Evolutionary conservation across 129 eudicot genomes (phyloP).

Genomic region (Flaveria brownii): DNA sequence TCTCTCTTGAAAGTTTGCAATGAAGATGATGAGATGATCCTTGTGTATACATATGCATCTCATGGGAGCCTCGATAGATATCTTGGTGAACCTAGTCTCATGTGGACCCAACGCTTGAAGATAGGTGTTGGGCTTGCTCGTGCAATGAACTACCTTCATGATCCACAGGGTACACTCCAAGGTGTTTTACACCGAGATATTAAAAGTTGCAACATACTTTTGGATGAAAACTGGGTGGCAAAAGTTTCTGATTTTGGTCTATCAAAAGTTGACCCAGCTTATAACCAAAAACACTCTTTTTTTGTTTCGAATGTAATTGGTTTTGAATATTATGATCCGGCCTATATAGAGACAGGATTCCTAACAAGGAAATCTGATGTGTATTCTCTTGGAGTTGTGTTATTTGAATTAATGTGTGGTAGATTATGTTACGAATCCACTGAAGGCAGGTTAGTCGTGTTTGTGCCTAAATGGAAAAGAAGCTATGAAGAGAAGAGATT

Average conservation of each 20-base stretch:
- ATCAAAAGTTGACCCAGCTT: neutral
- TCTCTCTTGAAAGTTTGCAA: neutral
- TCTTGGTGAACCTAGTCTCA: neutral
- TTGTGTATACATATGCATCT: constrained; percentile 8
- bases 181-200: neutral
- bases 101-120: constrained; percentile 23
- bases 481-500: neutral
- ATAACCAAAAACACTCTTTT: neutral
- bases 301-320: neutral
- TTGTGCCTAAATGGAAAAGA: neutral
- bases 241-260: constrained; percentile 23
- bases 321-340: constrained; percentile 14
- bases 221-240: constrained; percentile 1
- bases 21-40: neutral
- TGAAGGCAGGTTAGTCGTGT: too few relatives aligned
- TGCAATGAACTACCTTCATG: constrained; percentile 4
- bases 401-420: constrained; percentile 28
- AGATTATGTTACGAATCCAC: neutral
- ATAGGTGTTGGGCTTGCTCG: constrained; percentile 18
- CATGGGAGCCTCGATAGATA: constrained; percentile 19
- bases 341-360: neutral
- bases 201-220: constrained; percentile 14
- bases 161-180: neutral
- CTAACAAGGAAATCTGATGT: constrained; percentile 20
- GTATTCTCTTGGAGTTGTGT: constrained; percentile 26